phyloP scores from a whole-genome alignment of 805 yeast species.

The Hanseniaspora nectarophila region DNA sequence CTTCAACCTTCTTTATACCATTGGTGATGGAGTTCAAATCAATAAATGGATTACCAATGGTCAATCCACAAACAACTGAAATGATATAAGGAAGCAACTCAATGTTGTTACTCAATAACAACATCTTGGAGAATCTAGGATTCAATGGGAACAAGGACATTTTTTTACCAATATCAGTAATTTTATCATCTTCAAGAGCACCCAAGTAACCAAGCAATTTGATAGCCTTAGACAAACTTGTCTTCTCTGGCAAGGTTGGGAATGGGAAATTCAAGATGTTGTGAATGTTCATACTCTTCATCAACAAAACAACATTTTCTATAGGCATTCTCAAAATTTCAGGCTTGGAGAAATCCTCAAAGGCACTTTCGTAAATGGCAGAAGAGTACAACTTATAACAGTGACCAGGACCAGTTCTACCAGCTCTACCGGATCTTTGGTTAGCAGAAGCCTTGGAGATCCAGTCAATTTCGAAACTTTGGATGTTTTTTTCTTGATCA shows the following conservation, averaged over 20 bases:
- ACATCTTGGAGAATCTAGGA: conserved; percentile 85
- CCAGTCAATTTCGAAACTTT: conserved; percentile 85
- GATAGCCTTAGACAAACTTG: conserved; percentile 52
- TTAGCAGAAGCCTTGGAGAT: conserved; percentile 89
- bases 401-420: conserved; percentile 98
- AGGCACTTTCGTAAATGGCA: conserved; percentile 81
- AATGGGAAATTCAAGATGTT: conserved; percentile 86
- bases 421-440: conserved; percentile 95
- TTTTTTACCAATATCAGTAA: conserved; percentile 69
- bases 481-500: conserved; percentile 78
- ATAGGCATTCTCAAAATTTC: conserved; percentile 92
- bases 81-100: conserved; percentile 79
- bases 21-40: conserved; percentile 65
- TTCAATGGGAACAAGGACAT: conserved; percentile 89
- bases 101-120: conserved; percentile 75
- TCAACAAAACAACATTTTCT: conserved; percentile 85
- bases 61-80: conserved; percentile 79
- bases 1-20: conserved; percentile 17
- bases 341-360: conserved; percentile 70
- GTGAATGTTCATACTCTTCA: conserved; percentile 96
- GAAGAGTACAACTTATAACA: conserved; percentile 86
- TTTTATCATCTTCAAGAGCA: conserved; percentile 48
- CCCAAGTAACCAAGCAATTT: conserved; percentile 59
- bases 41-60: conserved; percentile 87
- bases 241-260: conserved; percentile 79